Percentiles rank a stretch among this genome's conserved stretches.
These are phyloP conservation scores for Clitopilus hobsonii DNA, from an alignment of 768 basidiomycete species.

Conservation along the genomic window DNA sequence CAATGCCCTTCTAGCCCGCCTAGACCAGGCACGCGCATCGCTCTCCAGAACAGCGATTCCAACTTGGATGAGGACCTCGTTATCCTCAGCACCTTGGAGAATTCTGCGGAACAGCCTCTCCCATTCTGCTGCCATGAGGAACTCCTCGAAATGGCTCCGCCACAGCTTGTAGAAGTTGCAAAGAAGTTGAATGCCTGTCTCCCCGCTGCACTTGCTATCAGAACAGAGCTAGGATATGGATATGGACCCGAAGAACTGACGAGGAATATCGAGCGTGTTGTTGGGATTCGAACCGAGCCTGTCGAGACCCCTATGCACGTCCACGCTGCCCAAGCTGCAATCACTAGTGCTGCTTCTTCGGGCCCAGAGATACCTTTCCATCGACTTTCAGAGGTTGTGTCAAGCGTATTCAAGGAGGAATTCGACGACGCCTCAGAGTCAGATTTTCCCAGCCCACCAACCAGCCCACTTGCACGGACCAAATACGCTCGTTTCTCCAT, in stretches of 20 bases:
- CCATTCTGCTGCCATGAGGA: slow-evolving; percentile 79
- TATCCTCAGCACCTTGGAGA: not conserved
- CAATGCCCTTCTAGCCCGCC: not conserved
- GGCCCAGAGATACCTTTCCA: not conserved
- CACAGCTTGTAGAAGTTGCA: slow-evolving; percentile 50
- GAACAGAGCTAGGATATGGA: slow-evolving; percentile 24
- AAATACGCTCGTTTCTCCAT: slow-evolving; percentile 12
- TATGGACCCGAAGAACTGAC: slow-evolving; percentile 43
- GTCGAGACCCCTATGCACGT: slow-evolving; percentile 27
- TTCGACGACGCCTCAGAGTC: slow-evolving; percentile 8
- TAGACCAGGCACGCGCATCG: not conserved
- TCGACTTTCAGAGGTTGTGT: not conserved
- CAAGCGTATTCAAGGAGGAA: slow-evolving; percentile 2
- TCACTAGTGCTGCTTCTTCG: not conserved
- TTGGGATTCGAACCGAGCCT: slow-evolving; percentile 44
- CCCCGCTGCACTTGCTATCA: slow-evolving; percentile 46
- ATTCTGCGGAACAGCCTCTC: not conserved
- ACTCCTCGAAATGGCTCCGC: slow-evolving; percentile 56
- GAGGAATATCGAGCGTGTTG: slow-evolving; percentile 51
- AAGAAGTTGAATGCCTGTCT: slow-evolving; percentile 50
- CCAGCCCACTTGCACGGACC: slow-evolving; percentile 29
- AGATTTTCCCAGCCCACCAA: slow-evolving; percentile 24
- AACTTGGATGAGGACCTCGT: not conserved
- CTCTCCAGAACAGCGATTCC: not conserved
- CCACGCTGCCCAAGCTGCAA: not conserved